A percentile compares a stretch with the other conserved stretches of the same genome.
phyloP scores from a whole-genome alignment of 352 stramenopile genomes.

The Albugo laibachii region DNA sequence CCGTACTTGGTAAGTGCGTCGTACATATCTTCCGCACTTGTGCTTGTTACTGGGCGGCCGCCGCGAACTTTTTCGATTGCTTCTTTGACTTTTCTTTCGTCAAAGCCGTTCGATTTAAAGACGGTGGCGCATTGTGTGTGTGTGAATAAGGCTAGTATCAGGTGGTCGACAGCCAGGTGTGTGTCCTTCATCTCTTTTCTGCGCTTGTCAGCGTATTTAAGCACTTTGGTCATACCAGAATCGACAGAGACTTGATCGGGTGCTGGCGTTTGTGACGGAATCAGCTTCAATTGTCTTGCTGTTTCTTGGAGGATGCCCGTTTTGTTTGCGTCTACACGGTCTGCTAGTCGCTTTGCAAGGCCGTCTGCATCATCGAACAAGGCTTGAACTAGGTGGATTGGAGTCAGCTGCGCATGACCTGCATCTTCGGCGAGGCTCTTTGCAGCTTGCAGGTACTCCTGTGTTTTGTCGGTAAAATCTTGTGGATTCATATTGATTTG shows the following conservation, averaged over 20 bases:
- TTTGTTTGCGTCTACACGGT: conserved; percentile 27
- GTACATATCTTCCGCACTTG: conserved; percentile 79
- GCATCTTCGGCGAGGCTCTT: conserved; percentile 33
- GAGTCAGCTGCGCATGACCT: conserved; percentile 52
- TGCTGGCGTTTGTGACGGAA: conserved; percentile 50
- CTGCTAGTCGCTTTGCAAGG: conserved; percentile 26
- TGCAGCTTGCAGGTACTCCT: conserved; percentile 29
- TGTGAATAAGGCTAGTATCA: conserved; percentile 56
- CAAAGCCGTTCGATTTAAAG: conserved; percentile 45
- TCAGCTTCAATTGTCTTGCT: conserved; percentile 28
- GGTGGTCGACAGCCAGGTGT: conserved; percentile 44
- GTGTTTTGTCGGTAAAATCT: conserved; percentile 72
- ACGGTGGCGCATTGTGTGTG: conserved; percentile 27
- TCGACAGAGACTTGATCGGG: conserved; percentile 38
- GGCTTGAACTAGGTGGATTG: conserved; percentile 40
- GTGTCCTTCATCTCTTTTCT: conserved; percentile 68
- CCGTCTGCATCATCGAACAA: conserved; percentile 47
- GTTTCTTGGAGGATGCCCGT: conserved; percentile 25
- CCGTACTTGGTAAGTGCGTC: conserved; percentile 91
- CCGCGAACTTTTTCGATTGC: conserved; percentile 35
- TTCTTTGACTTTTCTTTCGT: conserved; percentile 41
- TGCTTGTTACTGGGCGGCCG: conserved; percentile 44
- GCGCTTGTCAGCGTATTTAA: conserved; percentile 67
- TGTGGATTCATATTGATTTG: conserved; percentile 31
- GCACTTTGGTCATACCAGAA: conserved; percentile 46